Evolutionary conservation across 2,329 filamentous ascomycete species (phyloP).

Genomic region (Calonectria multiphialidica): DNA sequence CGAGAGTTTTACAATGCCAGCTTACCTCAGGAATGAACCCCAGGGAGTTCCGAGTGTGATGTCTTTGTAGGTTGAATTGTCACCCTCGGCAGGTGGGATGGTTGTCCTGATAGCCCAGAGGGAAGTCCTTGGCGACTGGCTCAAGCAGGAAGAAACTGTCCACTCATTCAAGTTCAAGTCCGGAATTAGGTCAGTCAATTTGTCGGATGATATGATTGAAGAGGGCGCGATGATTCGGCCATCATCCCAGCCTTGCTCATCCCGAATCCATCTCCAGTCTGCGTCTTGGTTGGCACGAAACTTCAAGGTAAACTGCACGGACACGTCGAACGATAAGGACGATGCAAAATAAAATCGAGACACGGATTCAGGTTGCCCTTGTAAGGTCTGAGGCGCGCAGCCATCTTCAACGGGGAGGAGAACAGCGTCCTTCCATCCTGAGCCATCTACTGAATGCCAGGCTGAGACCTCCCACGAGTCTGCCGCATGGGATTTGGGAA

Average conservation of each 20-base stretch:
- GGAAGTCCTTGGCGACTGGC: constrained; percentile 76
- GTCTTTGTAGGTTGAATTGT: constrained; percentile 68
- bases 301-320: constrained; percentile 77
- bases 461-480: constrained; percentile 79
- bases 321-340: constrained; percentile 59
- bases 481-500: constrained; percentile 64
- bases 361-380: constrained; percentile 44
- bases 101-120: constrained; percentile 76
- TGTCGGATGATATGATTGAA: constrained; percentile 46
- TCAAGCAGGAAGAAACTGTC: constrained; percentile 64
- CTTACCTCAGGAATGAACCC: constrained; percentile 65
- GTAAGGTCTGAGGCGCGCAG: constrained; percentile 63
- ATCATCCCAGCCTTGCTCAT: constrained; percentile 73
- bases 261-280: constrained; percentile 78
- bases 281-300: constrained; percentile 67
- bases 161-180: constrained; percentile 67
- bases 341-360: constrained; percentile 66
- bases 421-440: constrained; percentile 66
- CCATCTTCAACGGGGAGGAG: constrained; percentile 45
- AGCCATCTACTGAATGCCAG: constrained; percentile 75
- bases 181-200: constrained; percentile 68
- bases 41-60: constrained; percentile 74
- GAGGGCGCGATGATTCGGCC: constrained; percentile 67
- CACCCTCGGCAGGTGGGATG: constrained; percentile 67
- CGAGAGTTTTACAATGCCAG: not conserved